Conservation (phyloP, 2,329 filamentous ascomycete genomes). For the Fusarium sp. region DNA sequence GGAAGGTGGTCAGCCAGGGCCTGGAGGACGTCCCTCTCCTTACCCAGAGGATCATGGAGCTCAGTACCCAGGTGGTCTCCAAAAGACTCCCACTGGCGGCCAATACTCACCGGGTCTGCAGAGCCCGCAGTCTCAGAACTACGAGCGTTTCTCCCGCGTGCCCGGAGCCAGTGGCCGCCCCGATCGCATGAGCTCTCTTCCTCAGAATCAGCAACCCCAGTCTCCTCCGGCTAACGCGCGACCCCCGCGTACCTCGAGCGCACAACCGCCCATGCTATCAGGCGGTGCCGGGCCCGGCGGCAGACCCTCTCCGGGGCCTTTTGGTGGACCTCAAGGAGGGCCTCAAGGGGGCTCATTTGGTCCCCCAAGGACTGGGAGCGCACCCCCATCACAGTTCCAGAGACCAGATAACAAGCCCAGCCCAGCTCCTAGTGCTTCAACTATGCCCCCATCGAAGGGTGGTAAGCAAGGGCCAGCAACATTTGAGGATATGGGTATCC, state of each 20-base stretch:
- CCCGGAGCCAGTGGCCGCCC: slow-evolving; percentile 50
- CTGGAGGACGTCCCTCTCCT: slow-evolving; percentile 43
- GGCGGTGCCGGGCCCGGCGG: slow-evolving; percentile 39
- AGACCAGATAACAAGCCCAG: slow-evolving; percentile 48
- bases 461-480: slow-evolving; percentile 85
- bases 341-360: slow-evolving; percentile 32
- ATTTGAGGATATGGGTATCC: slow-evolving; percentile 98
- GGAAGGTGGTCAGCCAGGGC: slow-evolving; percentile 50
- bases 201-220: slow-evolving; percentile 37
- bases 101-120: slow-evolving; percentile 41
- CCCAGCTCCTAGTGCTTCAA: slow-evolving; percentile 50
- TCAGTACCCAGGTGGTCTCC: slow-evolving; percentile 49
- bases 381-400: slow-evolving; percentile 52
- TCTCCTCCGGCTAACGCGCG: slow-evolving; percentile 22
- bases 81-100: slow-evolving; percentile 46
- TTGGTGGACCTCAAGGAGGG: slow-evolving; percentile 33
- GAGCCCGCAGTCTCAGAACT: slow-evolving; percentile 40
- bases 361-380: slow-evolving; percentile 54
- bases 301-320: slow-evolving; percentile 43
- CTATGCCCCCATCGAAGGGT: slow-evolving; percentile 55
- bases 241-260: slow-evolving; percentile 44
- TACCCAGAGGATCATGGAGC: slow-evolving; percentile 44
- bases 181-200: slow-evolving; percentile 53
- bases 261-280: slow-evolving; percentile 37
- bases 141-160: slow-evolving; percentile 51